Percentiles rank a stretch among this genome's conserved stretches.
Evolutionary conservation across 2,329 filamentous ascomycete species (phyloP).

Genomic region (Sordariomycetes sp.): DNA sequence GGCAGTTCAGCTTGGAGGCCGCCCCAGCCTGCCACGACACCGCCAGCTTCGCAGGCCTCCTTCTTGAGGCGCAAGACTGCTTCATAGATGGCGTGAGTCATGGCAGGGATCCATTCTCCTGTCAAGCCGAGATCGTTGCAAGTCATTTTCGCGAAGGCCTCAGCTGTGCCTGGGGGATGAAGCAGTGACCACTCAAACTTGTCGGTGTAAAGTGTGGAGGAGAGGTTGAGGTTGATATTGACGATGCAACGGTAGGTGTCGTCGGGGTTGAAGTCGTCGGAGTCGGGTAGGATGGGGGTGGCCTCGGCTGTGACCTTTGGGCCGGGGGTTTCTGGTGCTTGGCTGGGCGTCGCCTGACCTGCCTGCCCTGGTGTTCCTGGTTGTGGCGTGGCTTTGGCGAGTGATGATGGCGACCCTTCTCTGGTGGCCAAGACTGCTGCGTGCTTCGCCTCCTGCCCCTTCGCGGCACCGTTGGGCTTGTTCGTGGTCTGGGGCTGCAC

Average conservation of each 20-base stretch:
- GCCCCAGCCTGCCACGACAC: conserved; percentile 66
- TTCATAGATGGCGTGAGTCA: conserved; percentile 96
- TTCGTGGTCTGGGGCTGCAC: conserved; percentile 9
- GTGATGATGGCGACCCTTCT: conserved; percentile 28
- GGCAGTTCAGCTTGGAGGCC: conserved; percentile 58
- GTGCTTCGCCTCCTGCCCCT: conserved; percentile 17
- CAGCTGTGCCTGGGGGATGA: conserved; percentile 83
- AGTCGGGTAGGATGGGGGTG: conserved; percentile 47
- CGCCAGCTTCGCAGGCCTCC: conserved; percentile 87
- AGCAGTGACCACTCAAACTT: conserved; percentile 97
- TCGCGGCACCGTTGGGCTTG: conserved; percentile 8
- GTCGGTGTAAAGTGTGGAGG: conserved; percentile 88
- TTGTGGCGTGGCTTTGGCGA: conserved; percentile 29
- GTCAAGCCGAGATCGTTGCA: conserved; percentile 84
- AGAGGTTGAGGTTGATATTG: conserved; percentile 81
- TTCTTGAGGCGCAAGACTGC: conserved; percentile 89
- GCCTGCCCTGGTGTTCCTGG: conserved; percentile 45
- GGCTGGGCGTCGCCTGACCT: conserved; percentile 33
- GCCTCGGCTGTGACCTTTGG: conserved; percentile 62
- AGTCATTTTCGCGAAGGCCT: conserved; percentile 85
- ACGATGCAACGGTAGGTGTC: conserved; percentile 94
- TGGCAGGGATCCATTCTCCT: conserved; percentile 88
- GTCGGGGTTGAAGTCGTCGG: conserved; percentile 76
- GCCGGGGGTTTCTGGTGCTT: conserved; percentile 22
- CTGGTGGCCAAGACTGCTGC: conserved; percentile 21